Evolutionary conservation across 305 asterid species (phyloP), one percentile per base, ranked within the genome.

Genomic region (Salvia sclarea): DNA sequence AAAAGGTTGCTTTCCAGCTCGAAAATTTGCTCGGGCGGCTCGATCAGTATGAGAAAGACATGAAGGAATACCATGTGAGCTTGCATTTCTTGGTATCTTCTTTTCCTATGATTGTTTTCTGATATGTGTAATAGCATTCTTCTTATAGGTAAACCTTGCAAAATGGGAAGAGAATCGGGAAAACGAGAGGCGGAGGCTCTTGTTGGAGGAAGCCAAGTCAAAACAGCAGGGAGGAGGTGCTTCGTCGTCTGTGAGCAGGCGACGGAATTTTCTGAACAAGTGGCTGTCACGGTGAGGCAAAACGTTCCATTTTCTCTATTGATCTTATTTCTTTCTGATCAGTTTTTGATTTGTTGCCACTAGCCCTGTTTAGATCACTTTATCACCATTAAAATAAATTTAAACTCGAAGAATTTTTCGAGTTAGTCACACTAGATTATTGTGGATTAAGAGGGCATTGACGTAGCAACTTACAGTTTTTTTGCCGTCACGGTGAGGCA

Each of bases 131-230:
- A 44, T 54, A 54, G 22, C 56, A 61, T 47, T 76, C 57, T 28
- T 64, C 64, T 75, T 56, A 24, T 58, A 91, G 97, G 79, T 50
- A 73, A 91, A 86, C 60, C 96, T 89, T 76, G 71, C 86, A 28
- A 81, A 83, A 48, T 94, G 99, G 97, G 96, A 91, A 75, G 90
- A 85, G 75, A 73, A 45, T 47, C 76, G 96, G 78, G 98, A 85
- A 81, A 82, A 70, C 63, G 89, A 84, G 77, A 62, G 86, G 70
- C 84, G 89, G 71, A 79, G 84, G 76, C 89, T 89, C 76, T 79
- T 94, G 77, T 81, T 81, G 87, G 82, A 81, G 49, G 99, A 89
- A 80, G 98, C 97, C 67, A 83, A 85, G 71, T 73, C 84, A 33
- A 89, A 80, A 72, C 97, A 84, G 68, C 81, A 88, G 57, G 85